Evolutionary conservation across 1,284 basidiomycete genomes (phyloP).

Genomic region (Papiliotrema flavescens): DNA sequence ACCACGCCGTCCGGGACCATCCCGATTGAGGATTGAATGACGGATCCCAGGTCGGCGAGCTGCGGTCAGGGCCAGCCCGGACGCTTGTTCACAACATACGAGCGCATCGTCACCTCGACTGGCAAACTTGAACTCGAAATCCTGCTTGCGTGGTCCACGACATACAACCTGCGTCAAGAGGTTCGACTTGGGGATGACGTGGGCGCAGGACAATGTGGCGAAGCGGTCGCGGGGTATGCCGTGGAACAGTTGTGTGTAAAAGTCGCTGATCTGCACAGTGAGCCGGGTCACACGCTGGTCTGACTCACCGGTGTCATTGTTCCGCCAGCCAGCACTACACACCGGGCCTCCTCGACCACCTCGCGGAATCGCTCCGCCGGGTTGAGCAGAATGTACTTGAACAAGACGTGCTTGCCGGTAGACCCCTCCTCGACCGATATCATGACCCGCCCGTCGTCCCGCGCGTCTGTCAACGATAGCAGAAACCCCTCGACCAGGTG

Average conservation of each 20-base stretch:
- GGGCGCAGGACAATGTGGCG: constrained; percentile 81
- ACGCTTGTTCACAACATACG: constrained; percentile 51
- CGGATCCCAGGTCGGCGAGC: constrained; percentile 80
- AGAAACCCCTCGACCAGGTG: constrained; percentile 83
- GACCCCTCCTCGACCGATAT: constrained; percentile 44
- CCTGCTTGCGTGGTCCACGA: constrained; percentile 70
- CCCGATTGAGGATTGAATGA: constrained; percentile 71
- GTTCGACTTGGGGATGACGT: constrained; percentile 81
- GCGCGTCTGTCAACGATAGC: constrained; percentile 71
- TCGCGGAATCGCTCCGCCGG: constrained; percentile 82
- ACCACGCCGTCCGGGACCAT: constrained; percentile 84
- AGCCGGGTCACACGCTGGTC: background rate
- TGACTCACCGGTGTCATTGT: constrained; percentile 87
- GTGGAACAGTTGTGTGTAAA: constrained; percentile 77
- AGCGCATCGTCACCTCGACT: constrained; percentile 65
- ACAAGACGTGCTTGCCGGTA: constrained; percentile 41
- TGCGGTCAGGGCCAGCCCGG: constrained; percentile 35
- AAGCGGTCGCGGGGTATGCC: constrained; percentile 62
- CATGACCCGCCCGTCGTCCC: constrained; percentile 63
- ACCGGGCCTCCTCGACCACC: constrained; percentile 71
- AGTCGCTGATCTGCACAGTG: constrained; percentile 71
- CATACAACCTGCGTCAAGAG: constrained; percentile 73
- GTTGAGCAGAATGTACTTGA: constrained; percentile 94
- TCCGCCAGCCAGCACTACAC: constrained; percentile 86
- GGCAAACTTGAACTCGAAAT: constrained; percentile 79